Conservation (phyloP, 2,329 filamentous ascomycete species). For the Cladophialophora immunda region DNA sequence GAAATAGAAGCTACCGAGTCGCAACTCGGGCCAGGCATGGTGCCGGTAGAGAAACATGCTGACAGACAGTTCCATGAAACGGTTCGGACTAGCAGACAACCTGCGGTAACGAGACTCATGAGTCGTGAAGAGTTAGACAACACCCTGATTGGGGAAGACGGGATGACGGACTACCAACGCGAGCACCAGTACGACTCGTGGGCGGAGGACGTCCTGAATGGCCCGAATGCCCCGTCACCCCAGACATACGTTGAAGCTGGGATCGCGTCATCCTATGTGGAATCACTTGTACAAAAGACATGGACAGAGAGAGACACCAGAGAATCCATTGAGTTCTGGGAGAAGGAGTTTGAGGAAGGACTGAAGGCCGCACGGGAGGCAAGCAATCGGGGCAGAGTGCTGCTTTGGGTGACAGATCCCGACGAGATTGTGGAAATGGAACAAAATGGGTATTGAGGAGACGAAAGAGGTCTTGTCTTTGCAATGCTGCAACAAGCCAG, state of each 20-base stretch:
- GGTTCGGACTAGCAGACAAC: neutral
- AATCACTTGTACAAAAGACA: constrained; percentile 32
- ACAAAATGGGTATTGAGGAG: constrained; percentile 8
- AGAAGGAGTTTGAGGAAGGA: constrained; percentile 34
- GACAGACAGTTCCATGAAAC: constrained; percentile 3
- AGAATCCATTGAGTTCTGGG: constrained; percentile 34
- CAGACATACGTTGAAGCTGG: constrained; percentile 37
- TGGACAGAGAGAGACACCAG: constrained; percentile 35
- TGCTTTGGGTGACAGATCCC: constrained; percentile 35
- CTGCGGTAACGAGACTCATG: neutral
- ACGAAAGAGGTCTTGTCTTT: neutral
- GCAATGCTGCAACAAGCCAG: neutral
- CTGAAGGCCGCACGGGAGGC: constrained; percentile 30
- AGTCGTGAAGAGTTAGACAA: constrained; percentile 34
- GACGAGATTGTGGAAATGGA: constrained; percentile 23
- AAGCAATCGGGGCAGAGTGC: constrained; percentile 22
- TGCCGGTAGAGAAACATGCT: neutral
- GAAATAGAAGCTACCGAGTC: constrained; percentile 26
- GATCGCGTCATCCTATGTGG: constrained; percentile 27
- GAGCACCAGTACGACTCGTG: constrained; percentile 36
- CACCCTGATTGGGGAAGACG: constrained; percentile 30
- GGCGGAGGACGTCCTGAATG: constrained; percentile 26
- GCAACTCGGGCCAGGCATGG: constrained; percentile 18
- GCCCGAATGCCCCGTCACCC: constrained; percentile 13
- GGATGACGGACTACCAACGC: constrained; percentile 35